Evolutionary conservation across 495 filamentous ascomycete genomes (phyloP).

Genomic region (Lentithecium fluviatile): DNA sequence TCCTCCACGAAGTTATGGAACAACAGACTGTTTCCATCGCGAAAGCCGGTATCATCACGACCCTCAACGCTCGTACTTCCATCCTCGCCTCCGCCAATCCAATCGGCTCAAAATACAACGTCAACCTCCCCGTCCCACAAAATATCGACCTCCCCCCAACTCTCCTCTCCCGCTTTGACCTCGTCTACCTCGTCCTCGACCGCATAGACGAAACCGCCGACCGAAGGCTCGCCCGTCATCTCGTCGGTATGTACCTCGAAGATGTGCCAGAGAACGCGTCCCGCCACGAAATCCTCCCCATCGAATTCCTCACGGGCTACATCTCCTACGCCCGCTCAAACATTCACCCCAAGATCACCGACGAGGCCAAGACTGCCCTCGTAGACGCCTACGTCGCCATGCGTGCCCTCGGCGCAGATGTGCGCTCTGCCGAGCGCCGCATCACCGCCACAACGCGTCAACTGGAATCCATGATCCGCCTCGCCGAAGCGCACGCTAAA

Average conservation of each 20-base stretch:
- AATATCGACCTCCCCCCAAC: slow-evolving; percentile 98
- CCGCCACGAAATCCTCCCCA: slow-evolving; percentile 72
- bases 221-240: slow-evolving; percentile 82
- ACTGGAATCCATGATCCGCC: slow-evolving; percentile 94
- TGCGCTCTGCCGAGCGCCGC: slow-evolving; percentile 86
- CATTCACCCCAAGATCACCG: slow-evolving; percentile 76
- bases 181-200: slow-evolving; percentile 95
- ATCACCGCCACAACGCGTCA: slow-evolving; percentile 97
- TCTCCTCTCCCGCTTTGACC: slow-evolving; percentile 88
- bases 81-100: slow-evolving; percentile 97
- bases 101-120: slow-evolving; percentile 96
- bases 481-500: slow-evolving; percentile 94
- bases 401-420: slow-evolving; percentile 93
- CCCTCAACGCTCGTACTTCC: slow-evolving; percentile 88
- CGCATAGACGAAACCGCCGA: slow-evolving; percentile 86
- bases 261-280: slow-evolving; percentile 87
- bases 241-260: slow-evolving; percentile 96
- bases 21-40: slow-evolving; percentile 98
- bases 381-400: slow-evolving; percentile 89
- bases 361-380: slow-evolving; percentile 74
- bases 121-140: slow-evolving; percentile 89
- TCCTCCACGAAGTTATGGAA: slow-evolving; percentile 99
- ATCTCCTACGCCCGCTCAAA: slow-evolving; percentile 94
- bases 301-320: slow-evolving; percentile 94
- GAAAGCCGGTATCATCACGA: slow-evolving; percentile 98